Conservation (phyloP, 139 green algal species). For the Pleodorina starrii region DNA sequence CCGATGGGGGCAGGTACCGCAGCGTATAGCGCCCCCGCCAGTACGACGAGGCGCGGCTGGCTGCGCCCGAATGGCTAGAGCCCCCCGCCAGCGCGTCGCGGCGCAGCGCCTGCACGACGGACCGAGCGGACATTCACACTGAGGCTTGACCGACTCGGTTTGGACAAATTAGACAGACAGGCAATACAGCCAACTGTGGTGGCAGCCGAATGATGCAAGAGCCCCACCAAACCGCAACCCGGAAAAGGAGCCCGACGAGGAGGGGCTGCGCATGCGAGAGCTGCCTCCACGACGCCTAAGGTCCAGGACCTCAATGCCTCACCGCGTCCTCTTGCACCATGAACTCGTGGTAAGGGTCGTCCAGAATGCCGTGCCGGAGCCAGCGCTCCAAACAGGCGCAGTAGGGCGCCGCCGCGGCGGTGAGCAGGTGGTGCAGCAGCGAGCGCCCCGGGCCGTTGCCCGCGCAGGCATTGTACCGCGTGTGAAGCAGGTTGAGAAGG, state of each 20-base stretch:
- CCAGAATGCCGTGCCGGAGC: slow-evolving; percentile 84
- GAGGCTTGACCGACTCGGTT: no score
- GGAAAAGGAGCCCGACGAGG: no score
- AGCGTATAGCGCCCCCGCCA: slow-evolving; percentile 87
- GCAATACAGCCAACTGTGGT: no score
- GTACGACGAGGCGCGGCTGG: slow-evolving; percentile 61
- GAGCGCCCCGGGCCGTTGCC: slow-evolving; percentile 22
- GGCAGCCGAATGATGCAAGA: no score
- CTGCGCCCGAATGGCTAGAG: not conserved
- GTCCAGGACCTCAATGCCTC: no score
- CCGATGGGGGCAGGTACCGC: slow-evolving; percentile 42
- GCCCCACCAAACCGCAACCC: no score
- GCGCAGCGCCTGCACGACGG: not conserved
- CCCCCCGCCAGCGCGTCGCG: not conserved
- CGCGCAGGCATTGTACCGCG: slow-evolving; percentile 1
- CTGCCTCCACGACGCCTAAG: no score
- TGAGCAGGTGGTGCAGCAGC: slow-evolving; percentile 81
- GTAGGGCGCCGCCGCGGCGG: slow-evolving; percentile 83
- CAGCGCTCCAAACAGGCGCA: slow-evolving; percentile 86
- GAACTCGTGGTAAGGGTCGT: slow-evolving; percentile 94
- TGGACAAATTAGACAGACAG: no score
- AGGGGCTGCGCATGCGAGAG: no score
- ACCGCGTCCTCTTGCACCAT: slow-evolving; percentile 84
- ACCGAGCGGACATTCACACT: no score
- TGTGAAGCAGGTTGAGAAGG: slow-evolving; percentile 85